Evolutionary conservation across 441 rosid genomes (phyloP).

Genomic region (Erodium texanum): DNA sequence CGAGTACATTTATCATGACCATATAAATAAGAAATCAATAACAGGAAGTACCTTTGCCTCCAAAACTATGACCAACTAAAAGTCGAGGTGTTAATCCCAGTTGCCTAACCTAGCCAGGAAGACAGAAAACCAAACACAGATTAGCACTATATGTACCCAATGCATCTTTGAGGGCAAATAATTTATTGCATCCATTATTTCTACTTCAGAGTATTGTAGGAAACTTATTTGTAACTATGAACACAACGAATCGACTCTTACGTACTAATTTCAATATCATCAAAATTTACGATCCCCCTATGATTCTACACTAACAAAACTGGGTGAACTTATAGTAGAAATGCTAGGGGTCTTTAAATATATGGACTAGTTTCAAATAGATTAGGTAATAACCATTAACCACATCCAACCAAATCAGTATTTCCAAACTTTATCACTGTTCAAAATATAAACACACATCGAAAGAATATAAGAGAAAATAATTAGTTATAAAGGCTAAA

Average conservation of each 20-base stretch:
- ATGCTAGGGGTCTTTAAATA: no score
- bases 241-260: background rate
- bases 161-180: conserved; percentile 2
- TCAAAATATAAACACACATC: no score
- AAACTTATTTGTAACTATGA: background rate
- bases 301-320: background rate
- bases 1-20: conserved; percentile 11
- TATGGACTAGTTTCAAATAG: no score
- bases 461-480: no score
- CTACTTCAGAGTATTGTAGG: background rate
- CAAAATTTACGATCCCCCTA: background rate
- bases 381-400: no score
- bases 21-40: background rate
- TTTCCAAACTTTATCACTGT: no score
- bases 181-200: background rate
- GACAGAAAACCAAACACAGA: background rate
- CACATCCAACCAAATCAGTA: no score
- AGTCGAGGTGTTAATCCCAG: conserved; percentile 78
- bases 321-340: background rate
- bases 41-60: conserved; percentile 70
- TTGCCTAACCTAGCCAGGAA: conserved; percentile 48
- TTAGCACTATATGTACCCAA: background rate
- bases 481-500: no score
- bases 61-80: conserved; percentile 94
- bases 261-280: background rate